Evolutionary conservation across 2,329 filamentous ascomycete genomes (phyloP).

Genomic region (Talaromyces islandicus): DNA sequence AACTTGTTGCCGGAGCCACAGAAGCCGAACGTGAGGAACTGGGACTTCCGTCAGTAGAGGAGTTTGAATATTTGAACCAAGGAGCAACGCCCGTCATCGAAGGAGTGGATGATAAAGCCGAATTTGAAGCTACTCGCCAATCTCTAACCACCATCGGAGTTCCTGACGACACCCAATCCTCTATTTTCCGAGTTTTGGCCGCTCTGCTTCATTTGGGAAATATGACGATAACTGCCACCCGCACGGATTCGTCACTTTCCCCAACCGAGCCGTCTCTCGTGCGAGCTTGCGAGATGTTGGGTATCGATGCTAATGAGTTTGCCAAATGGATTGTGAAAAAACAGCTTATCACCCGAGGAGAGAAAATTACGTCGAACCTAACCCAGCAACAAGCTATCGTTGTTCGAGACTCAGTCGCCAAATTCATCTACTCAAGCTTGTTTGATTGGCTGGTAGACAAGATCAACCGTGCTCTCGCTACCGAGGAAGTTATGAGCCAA

Average conservation of each 20-base stretch:
- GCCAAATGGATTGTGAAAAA: slow-evolving; percentile 99
- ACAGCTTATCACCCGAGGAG: slow-evolving; percentile 88
- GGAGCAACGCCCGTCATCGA: slow-evolving; percentile 87
- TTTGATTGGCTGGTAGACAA: slow-evolving; percentile 99
- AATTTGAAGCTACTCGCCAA: slow-evolving; percentile 81
- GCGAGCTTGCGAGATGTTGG: slow-evolving; percentile 76
- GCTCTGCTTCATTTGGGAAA: slow-evolving; percentile 93
- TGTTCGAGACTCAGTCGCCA: slow-evolving; percentile 93
- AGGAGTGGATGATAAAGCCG: slow-evolving; percentile 89
- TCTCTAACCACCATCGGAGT: slow-evolving; percentile 88
- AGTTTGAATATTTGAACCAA: slow-evolving; percentile 95
- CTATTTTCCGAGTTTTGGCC: slow-evolving; percentile 86
- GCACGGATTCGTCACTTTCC: slow-evolving; percentile 78
- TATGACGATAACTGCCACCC: slow-evolving; percentile 86
- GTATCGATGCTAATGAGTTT: slow-evolving; percentile 79
- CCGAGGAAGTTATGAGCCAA: slow-evolving; percentile 74
- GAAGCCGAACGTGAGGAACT: slow-evolving; percentile 76
- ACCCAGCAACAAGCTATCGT: slow-evolving; percentile 90
- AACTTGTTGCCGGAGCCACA: slow-evolving; percentile 86
- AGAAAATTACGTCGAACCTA: slow-evolving; percentile 95
- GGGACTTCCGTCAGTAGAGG: slow-evolving; percentile 71
- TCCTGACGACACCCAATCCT: slow-evolving; percentile 62
- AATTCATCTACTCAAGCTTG: slow-evolving; percentile 96
- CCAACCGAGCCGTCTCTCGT: slow-evolving; percentile 75
- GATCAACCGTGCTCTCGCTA: slow-evolving; percentile 86